Evolutionary conservation across 2,329 filamentous ascomycete genomes (phyloP), one percentile per base, ranked within the genome.

Genomic region (Cladosporium oxysporum): DNA sequence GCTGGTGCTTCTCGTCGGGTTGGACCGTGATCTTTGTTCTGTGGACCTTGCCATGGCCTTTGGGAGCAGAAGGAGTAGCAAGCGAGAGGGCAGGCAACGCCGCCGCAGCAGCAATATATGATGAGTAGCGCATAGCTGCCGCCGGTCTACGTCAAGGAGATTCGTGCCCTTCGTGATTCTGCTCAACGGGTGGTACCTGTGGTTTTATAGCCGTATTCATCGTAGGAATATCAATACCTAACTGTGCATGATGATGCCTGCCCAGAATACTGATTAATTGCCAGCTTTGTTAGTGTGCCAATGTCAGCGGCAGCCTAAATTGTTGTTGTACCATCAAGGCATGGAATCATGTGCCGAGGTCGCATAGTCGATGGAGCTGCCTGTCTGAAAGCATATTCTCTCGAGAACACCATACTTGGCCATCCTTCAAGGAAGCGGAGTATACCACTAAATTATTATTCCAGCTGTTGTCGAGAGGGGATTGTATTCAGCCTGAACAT

Each of bases 1-100:
- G 70, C 67, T 78, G 76, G 35, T 66, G 41, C 35, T 55, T 62
- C 21, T 49, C 35, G 26, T 28, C n/a, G n/a, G 64, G 49, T 28
- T 62, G 41, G 14, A 66, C 64, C 0, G 76, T 81, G 29, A 63
- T 52, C 10, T 47, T 47, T 47, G 41, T 47, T 23, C 41, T 47
- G 5, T 47, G 23, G 29, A 14, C 11, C 37, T 47, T 59, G 23
- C 35, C 41, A 23, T 23, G 18, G 10, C 47, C 23, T n/a, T 59
- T 44, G 11, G 35, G 26, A 11, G 35, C 3, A 26, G 35, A 59
- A 6, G 35, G 11, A 41, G 35, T 29, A 18, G 57, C 57, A 28
- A 59, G 26, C 0, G 57, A 59, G 8, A 59, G 26, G 5, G 23
- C 11, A 10, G 57, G 57, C 18, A 59, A 16, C 16, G 57, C 57